Conservation (phyloP, 805 yeast species). For the Saccharomycopsis sp. region DNA sequence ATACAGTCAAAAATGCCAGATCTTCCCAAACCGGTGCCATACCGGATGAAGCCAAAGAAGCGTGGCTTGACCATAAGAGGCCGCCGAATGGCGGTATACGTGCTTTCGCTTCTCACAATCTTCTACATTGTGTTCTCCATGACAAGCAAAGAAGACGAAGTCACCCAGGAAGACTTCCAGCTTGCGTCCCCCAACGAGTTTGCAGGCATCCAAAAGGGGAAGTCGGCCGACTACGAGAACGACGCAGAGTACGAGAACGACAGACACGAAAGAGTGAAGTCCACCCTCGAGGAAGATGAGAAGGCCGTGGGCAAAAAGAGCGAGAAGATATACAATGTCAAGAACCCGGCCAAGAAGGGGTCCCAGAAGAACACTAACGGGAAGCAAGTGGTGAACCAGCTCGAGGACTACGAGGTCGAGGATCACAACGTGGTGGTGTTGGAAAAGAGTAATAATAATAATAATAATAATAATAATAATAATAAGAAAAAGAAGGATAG, state of each 20-base stretch:
- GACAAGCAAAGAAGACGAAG: not conserved
- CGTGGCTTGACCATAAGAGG: slow-evolving; percentile 9
- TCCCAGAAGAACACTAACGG: not conserved
- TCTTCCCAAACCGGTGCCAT: slow-evolving; percentile 21
- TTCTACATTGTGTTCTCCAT: slow-evolving; percentile 16
- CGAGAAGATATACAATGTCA: slow-evolving; percentile 2
- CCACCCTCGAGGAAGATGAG: not conserved
- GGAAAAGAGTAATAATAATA: not conserved
- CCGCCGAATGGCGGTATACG: slow-evolving; percentile 14
- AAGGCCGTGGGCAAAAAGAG: not conserved
- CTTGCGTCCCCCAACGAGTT: slow-evolving; percentile 20
- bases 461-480: not conserved
- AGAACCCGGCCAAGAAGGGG: not conserved
- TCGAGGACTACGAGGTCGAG: not conserved
- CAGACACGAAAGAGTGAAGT: not conserved
- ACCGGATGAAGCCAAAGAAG: slow-evolving; percentile 21
- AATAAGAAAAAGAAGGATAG: not conserved
- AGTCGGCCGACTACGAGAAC: slow-evolving; percentile 25
- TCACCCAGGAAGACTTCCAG: slow-evolving; percentile 13
- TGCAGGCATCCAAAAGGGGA: slow-evolving; percentile 18
- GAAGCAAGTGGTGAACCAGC: not conserved
- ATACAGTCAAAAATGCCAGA: slow-evolving; percentile 4
- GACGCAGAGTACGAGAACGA: slow-evolving; percentile 28
- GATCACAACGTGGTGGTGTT: not conserved
- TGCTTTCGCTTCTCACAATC: slow-evolving; percentile 16